Evolutionary conservation across 306 rosid genomes (phyloP).

Genomic region (Cucurbita maxima): DNA sequence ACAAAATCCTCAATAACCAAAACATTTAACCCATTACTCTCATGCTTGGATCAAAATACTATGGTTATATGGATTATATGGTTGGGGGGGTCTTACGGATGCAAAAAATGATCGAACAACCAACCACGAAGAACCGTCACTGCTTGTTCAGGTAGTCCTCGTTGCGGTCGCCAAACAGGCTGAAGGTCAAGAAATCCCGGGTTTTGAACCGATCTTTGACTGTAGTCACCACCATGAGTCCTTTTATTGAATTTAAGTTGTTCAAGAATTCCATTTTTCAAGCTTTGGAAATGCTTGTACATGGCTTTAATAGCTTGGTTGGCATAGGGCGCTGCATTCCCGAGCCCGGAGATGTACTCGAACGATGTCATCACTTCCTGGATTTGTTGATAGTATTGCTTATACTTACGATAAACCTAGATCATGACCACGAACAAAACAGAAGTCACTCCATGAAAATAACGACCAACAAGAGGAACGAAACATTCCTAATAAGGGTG

Average conservation of each 20-base stretch:
- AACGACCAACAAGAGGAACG: too few species aligned
- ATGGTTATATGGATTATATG: background rate
- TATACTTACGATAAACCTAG: slow-evolving; percentile 70
- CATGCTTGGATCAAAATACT: background rate
- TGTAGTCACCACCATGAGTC: slow-evolving; percentile 27
- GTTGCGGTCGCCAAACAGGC: slow-evolving; percentile 84
- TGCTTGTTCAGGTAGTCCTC: slow-evolving; percentile 86
- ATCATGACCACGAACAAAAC: background rate
- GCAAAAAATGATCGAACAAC: slow-evolving; percentile 81
- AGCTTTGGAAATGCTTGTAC: slow-evolving; percentile 60
- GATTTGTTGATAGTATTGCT: slow-evolving; percentile 78
- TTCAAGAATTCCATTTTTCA: slow-evolving; percentile 59
- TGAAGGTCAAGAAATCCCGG: slow-evolving; percentile 49
- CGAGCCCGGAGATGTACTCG: slow-evolving; percentile 70
- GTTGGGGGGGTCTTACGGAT: slow-evolving; percentile 46
- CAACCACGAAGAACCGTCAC: slow-evolving; percentile 72
- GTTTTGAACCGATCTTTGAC: slow-evolving; percentile 28
- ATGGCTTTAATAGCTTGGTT: slow-evolving; percentile 65
- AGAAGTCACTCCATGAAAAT: too few species aligned
- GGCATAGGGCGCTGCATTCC: slow-evolving; percentile 70
- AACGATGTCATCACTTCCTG: slow-evolving; percentile 55
- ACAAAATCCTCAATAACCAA: background rate
- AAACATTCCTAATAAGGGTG: too few species aligned
- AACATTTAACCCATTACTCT: background rate
- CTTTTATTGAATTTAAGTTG: slow-evolving; percentile 50